Percentiles rank a stretch among this genome's conserved stretches.
These are phyloP conservation scores for Rugonectria rugulosa DNA, from an alignment of 2,329 filamentous ascomycete genomes.

Conservation along the genomic window DNA sequence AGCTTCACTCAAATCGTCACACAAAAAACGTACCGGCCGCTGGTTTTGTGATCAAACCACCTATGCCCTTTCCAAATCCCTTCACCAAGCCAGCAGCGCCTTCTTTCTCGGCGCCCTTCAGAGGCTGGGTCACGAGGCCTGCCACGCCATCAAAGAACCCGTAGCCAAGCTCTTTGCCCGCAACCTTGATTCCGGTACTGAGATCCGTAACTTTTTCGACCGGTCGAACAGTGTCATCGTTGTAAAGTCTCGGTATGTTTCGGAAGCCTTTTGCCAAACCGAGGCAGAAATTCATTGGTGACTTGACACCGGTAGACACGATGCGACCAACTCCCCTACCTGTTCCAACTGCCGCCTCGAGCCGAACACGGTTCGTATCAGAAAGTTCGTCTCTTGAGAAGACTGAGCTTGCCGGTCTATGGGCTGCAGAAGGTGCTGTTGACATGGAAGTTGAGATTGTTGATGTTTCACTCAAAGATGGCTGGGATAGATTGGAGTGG, in stretches of 20 bases:
- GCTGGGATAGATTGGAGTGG: conserved; percentile 34
- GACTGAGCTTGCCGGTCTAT: conserved; percentile 20
- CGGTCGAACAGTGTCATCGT: conserved; percentile 82
- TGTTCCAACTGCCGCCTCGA: conserved; percentile 70
- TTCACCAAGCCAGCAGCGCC: conserved; percentile 71
- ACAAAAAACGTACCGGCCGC: conserved; percentile 67
- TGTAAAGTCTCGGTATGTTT: conserved; percentile 85
- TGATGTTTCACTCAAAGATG: conserved; percentile 31
- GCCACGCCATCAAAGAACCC: conserved; percentile 84
- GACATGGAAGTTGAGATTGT: conserved; percentile 28
- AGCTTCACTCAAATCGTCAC: conserved; percentile 8
- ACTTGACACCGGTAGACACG: conserved; percentile 76
- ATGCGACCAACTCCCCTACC: conserved; percentile 75
- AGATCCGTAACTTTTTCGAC: conserved; percentile 81
- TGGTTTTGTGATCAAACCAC: conserved; percentile 83
- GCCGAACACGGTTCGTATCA: conserved; percentile 35
- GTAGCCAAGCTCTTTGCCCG: conserved; percentile 78
- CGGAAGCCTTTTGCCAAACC: conserved; percentile 86
- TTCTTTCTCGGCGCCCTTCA: conserved; percentile 62
- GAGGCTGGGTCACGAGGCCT: conserved; percentile 80
- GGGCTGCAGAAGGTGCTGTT: conserved; percentile 16
- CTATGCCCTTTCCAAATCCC: conserved; percentile 83
- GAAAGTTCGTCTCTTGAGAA: conserved; percentile 26
- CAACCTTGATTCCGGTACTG: conserved; percentile 77
- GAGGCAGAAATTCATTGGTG: conserved; percentile 85